A percentile compares a stretch with the other conserved stretches of the same genome.
phyloP scores from a whole-genome alignment of 2,329 filamentous ascomycete genomes.

The Cladosporium sp. region DNA sequence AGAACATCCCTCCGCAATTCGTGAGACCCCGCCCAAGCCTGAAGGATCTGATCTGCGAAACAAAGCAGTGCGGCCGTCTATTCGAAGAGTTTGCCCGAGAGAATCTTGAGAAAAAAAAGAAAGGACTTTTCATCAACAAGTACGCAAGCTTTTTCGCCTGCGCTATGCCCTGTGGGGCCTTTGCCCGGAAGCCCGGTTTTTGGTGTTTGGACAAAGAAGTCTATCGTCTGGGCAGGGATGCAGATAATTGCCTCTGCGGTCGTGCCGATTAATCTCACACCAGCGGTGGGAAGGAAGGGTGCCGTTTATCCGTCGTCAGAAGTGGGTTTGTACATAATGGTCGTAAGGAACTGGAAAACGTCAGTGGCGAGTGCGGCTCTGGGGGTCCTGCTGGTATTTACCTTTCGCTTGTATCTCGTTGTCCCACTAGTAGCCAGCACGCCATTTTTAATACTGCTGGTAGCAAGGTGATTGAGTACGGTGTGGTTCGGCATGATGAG shows the following conservation, averaged over 20 bases:
- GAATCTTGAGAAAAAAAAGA: background rate
- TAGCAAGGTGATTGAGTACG: constrained; percentile 90
- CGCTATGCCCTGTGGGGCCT: background rate
- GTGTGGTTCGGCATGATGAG: constrained; percentile 96
- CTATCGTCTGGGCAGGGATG: background rate
- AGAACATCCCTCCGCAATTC: background rate
- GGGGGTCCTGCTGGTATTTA: constrained; percentile 27
- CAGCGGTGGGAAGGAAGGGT: background rate
- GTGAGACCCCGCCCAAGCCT: background rate
- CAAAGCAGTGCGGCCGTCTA: background rate
- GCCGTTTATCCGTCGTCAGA: constrained; percentile 5
- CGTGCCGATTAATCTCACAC: background rate
- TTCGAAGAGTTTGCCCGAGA: background rate
- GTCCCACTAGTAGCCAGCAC: constrained; percentile 93
- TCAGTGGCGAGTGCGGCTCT: constrained; percentile 11
- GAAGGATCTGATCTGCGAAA: too few relatives aligned
- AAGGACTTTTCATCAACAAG: constrained; percentile 6
- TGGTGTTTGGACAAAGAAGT: background rate
- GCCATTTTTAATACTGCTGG: constrained; percentile 95
- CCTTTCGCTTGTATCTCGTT: constrained; percentile 95
- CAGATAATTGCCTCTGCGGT: background rate
- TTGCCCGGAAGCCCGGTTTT: background rate
- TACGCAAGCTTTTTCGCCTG: background rate
- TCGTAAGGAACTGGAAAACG: constrained; percentile 69
- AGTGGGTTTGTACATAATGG: constrained; percentile 94